A percentile compares a stretch with the other conserved stretches of the same genome.
These are phyloP conservation scores for Echinochloa phyllopogon DNA, from an alignment of 176 grass and related monocot species.

Conservation along the genomic window DNA sequence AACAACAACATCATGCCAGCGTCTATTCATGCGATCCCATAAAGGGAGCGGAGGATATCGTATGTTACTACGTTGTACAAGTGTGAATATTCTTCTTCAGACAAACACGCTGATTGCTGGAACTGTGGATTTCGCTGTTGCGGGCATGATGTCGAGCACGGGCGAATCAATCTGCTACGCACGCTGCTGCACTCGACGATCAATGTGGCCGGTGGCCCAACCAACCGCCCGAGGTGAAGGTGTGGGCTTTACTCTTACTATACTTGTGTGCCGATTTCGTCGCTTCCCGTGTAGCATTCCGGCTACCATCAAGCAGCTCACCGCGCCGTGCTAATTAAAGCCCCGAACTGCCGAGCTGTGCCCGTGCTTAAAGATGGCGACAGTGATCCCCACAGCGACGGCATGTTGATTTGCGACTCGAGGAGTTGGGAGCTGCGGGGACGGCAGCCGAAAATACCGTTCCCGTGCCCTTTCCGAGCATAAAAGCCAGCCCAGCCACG, in stretches of 20 bases:
- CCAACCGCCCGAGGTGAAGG: not conserved
- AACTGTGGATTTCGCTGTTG: not conserved
- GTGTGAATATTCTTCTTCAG: not conserved
- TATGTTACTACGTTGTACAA: not conserved
- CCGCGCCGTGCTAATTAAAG: conserved; percentile 40
- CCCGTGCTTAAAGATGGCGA: conserved; percentile 12
- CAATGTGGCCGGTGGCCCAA: not conserved
- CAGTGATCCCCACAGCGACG: conserved; percentile 34
- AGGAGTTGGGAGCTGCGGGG: conserved; percentile 3
- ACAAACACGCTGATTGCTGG: conserved; percentile 1
- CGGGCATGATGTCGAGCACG: not conserved
- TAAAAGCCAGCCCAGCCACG: conserved; percentile 11
- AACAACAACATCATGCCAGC: conserved; percentile 6
- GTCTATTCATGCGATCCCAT: conserved; percentile 2
- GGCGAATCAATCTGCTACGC: not conserved
- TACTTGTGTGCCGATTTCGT: not conserved
- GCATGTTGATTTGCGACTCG: not conserved
- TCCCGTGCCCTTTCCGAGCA: conserved; percentile 2
- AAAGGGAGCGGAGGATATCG: not conserved
- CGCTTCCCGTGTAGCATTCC: conserved; percentile 25
- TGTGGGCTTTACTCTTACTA: conserved; percentile 41
- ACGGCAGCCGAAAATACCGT: conserved; percentile 41
- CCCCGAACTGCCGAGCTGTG: not conserved
- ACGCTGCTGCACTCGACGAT: not conserved
- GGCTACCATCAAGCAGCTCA: not conserved